These are phyloP conservation scores for Lipomyces japonicus DNA, from an alignment of 805 yeast genomes.

Conservation along the genomic window DNA sequence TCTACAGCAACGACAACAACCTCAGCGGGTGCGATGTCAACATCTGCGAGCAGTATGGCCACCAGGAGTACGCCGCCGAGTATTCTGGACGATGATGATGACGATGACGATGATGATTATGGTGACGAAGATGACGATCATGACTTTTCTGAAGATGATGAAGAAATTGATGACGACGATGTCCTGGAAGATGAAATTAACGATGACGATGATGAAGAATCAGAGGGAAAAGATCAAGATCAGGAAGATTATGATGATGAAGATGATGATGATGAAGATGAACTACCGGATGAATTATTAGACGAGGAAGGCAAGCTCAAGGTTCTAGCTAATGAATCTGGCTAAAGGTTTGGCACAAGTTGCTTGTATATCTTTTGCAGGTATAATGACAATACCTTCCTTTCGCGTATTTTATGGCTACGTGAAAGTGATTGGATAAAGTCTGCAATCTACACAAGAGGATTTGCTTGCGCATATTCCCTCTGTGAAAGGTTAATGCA, in stretches of 20 bases:
- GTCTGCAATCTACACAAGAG: too few relatives aligned
- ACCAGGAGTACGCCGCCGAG: not conserved
- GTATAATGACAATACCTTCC: too few relatives aligned
- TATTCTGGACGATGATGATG: conserved; percentile 28
- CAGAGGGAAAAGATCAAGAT: conserved; percentile 32
- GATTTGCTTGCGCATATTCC: too few relatives aligned
- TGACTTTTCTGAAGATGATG: conserved; percentile 27
- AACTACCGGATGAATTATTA: not conserved
- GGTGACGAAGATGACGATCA: conserved; percentile 32
- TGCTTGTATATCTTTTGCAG: too few relatives aligned
- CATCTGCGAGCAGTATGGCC: not conserved
- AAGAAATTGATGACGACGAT: conserved; percentile 32
- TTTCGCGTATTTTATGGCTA: too few relatives aligned
- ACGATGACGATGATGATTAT: conserved; percentile 36
- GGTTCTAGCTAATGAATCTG: too few relatives aligned
- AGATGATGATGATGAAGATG: not conserved
- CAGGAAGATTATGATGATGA: conserved; percentile 16
- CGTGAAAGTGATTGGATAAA: too few relatives aligned
- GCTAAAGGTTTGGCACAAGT: too few relatives aligned
- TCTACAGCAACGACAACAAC: too few relatives aligned
- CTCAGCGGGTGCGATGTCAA: not conserved
- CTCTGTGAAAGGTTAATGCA: too few relatives aligned
- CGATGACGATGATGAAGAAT: conserved; percentile 37
- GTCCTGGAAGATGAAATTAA: conserved; percentile 13
- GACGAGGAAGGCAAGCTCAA: not conserved